Percentiles rank a stretch among this genome's conserved stretches.
Conservation (phyloP, 2,329 filamentous ascomycete species). For the Ophiostoma ips region DNA sequence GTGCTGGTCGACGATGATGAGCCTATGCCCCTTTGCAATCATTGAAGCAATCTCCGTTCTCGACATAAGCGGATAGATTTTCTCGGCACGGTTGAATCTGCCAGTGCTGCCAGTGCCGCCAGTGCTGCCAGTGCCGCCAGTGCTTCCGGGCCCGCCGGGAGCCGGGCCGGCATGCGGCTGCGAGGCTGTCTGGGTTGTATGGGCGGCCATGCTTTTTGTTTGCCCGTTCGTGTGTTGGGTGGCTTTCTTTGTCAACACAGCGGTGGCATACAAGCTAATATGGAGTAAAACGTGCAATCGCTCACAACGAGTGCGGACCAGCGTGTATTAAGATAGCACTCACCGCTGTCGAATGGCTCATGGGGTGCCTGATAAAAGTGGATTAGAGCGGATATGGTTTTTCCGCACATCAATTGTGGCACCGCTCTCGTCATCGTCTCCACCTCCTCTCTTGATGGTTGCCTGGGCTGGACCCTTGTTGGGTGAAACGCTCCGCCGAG, state of each 20-base stretch:
- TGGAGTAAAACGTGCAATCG: not conserved
- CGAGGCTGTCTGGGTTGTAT: not conserved
- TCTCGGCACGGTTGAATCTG: slow-evolving; percentile 1
- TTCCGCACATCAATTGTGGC: too few species aligned
- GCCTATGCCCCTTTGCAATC: slow-evolving; percentile 66
- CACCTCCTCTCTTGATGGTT: too few species aligned
- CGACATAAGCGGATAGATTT: slow-evolving; percentile 24
- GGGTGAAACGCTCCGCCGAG: too few species aligned
- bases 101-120: not conserved
- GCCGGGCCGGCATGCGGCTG: not conserved
- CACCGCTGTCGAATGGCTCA: too few species aligned
- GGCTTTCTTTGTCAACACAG: not conserved
- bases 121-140: not conserved
- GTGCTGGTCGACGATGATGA: slow-evolving; percentile 68
- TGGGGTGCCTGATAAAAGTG: too few species aligned
- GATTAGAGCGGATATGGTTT: too few species aligned
- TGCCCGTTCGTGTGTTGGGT: not conserved
- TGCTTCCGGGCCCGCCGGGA: too few species aligned
- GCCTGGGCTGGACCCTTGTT: too few species aligned
- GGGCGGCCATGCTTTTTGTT: not conserved
- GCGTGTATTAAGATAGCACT: not conserved
- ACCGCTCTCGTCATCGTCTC: too few species aligned
- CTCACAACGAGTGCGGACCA: too few species aligned
- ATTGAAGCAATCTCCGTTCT: slow-evolving; percentile 57
- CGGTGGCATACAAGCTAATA: too few species aligned